Conservation (phyloP, 768 basidiomycete genomes). For the Boletus sp. region DNA sequence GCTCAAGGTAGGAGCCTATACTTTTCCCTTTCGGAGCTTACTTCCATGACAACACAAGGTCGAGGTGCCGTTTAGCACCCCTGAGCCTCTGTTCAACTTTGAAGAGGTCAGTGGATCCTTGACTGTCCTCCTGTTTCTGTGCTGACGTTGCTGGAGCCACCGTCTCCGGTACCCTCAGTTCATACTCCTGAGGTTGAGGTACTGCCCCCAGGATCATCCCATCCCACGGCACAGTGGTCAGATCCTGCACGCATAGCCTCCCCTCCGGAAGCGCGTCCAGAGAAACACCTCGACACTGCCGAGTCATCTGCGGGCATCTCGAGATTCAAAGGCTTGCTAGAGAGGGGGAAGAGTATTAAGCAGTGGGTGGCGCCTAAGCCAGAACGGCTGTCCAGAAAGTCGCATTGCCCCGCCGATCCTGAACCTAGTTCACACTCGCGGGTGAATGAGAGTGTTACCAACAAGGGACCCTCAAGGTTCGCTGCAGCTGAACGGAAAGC, state of each 20-base stretch:
- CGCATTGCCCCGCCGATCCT: neutral
- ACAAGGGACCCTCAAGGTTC: neutral
- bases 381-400: neutral
- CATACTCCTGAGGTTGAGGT: neutral
- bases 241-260: no score
- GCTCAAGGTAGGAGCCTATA: conserved; percentile 3
- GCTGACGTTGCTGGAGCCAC: neutral
- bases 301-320: neutral
- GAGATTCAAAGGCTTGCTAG: neutral
- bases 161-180: neutral
- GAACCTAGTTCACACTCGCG: neutral
- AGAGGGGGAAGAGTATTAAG: no score
- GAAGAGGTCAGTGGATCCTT: neutral
- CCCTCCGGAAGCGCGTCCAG: no score
- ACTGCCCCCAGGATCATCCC: neutral
- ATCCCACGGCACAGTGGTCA: neutral
- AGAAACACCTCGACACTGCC: no score
- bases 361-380: no score
- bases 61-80: neutral
- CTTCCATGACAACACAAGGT: neutral
- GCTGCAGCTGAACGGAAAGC: neutral
- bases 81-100: neutral
- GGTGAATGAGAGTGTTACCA: neutral
- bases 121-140: neutral
- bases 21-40: neutral